These are phyloP conservation scores for Glutinoglossum americanum DNA, from an alignment of 495 filamentous ascomycete species.

Conservation along the genomic window DNA sequence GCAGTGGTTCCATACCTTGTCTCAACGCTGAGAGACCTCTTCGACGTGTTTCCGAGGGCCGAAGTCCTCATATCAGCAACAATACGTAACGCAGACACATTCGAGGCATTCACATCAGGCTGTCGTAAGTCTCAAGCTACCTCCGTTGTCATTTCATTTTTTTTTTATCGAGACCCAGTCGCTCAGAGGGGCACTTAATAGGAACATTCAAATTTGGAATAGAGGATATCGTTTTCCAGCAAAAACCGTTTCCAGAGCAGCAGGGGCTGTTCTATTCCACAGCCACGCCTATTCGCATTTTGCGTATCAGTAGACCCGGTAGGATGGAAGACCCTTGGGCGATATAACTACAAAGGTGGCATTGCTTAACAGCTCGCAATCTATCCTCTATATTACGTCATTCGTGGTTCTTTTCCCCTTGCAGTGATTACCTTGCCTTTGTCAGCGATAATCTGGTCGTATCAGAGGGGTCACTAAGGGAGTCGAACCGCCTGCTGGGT, in stretches of 20 bases:
- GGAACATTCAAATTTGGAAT: slow-evolving; percentile 19
- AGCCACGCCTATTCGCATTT: slow-evolving; percentile 25
- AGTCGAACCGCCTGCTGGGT: too few relatives aligned
- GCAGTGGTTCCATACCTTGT: slow-evolving; percentile 33
- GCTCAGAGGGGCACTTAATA: slow-evolving; percentile 6
- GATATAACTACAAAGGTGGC: not conserved
- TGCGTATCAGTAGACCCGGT: slow-evolving; percentile 4
- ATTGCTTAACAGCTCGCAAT: not conserved
- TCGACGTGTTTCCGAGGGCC: slow-evolving; percentile 25
- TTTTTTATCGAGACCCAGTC: not conserved
- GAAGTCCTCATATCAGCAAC: slow-evolving; percentile 37
- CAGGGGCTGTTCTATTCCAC: slow-evolving; percentile 35
- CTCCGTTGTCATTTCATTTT: not conserved
- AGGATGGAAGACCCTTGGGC: not conserved
- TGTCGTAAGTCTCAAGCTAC: slow-evolving; percentile 26
- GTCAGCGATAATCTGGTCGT: too few relatives aligned
- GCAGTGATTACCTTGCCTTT: too few relatives aligned
- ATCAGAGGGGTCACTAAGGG: too few relatives aligned
- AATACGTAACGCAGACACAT: slow-evolving; percentile 40
- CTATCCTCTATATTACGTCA: too few relatives aligned
- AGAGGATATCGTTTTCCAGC: slow-evolving; percentile 23
- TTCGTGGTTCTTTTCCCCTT: too few relatives aligned
- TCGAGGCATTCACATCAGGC: slow-evolving; percentile 29
- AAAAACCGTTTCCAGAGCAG: slow-evolving; percentile 24
- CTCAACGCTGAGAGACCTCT: slow-evolving; percentile 30